Percentiles rank a stretch among this genome's conserved stretches.
phyloP scores from a whole-genome alignment of 768 basidiomycete species.

The Auriscalpium microsporum region DNA sequence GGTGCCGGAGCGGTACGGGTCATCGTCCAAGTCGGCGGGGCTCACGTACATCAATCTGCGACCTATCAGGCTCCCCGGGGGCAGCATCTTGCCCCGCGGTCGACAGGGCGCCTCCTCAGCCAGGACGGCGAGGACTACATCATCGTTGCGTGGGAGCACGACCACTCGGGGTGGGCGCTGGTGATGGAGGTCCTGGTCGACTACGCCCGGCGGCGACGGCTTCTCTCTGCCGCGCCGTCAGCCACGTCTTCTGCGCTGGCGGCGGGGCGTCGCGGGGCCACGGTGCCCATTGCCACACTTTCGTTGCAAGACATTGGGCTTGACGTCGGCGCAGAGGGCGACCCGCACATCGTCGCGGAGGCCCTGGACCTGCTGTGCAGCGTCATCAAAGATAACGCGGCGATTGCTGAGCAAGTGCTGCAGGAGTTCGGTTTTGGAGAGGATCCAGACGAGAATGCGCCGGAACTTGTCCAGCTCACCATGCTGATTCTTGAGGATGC shows the following conservation, averaged over 20 bases:
- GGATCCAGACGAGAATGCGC: constrained; percentile 52
- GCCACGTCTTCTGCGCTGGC: not conserved
- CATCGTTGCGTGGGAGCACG: constrained; percentile 73
- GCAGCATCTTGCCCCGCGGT: constrained; percentile 60
- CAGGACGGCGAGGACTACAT: constrained; percentile 60
- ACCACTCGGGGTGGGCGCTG: constrained; percentile 81
- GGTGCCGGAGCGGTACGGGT: constrained; percentile 51
- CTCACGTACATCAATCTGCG: constrained; percentile 57
- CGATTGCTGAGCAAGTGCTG: constrained; percentile 57
- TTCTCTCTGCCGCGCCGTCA: constrained; percentile 24
- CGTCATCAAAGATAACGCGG: constrained; percentile 62
- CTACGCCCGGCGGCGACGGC: constrained; percentile 54
- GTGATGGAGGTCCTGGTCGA: constrained; percentile 74
- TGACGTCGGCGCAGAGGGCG: constrained; percentile 53
- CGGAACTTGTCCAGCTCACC: constrained; percentile 71
- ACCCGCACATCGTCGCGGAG: constrained; percentile 60
- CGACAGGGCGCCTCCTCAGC: constrained; percentile 63
- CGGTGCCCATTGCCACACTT: constrained; percentile 22
- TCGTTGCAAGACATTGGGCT: constrained; percentile 64
- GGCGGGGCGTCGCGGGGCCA: not conserved
- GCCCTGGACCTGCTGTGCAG: constrained; percentile 74
- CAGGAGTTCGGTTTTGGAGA: too few species aligned
- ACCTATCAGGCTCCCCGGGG: constrained; percentile 71
- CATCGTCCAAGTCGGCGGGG: constrained; percentile 37
- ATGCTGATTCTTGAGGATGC: constrained; percentile 78